These are phyloP conservation scores for Alternaria sp. DNA, from an alignment of 2,329 filamentous ascomycete genomes.

Conservation along the genomic window DNA sequence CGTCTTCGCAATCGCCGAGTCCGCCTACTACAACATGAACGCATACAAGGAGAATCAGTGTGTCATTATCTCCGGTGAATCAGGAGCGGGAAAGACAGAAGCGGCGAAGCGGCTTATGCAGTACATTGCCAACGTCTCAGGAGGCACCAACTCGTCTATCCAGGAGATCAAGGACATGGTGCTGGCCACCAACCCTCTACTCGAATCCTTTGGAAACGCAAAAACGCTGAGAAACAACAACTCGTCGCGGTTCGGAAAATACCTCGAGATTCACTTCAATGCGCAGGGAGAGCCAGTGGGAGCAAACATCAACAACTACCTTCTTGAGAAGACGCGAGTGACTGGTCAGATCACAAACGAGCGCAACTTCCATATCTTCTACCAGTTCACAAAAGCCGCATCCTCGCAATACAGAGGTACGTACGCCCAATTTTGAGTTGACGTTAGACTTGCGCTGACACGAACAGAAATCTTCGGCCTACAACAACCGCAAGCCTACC, in stretches of 20 bases:
- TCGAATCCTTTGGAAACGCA: conserved; percentile 98
- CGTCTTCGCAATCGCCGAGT: conserved; percentile 96
- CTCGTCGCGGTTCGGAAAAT: conserved; percentile 97
- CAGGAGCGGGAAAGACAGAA: conserved; percentile 97
- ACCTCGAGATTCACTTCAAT: conserved; percentile 97
- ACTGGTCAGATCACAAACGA: conserved; percentile 95
- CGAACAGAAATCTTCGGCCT: conserved; percentile 78
- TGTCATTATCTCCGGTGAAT: conserved; percentile 98
- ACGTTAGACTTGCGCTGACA: conserved; percentile 23
- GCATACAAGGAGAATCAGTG: conserved; percentile 99
- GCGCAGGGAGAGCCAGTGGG: conserved; percentile 88
- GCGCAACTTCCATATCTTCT: conserved; percentile 99
- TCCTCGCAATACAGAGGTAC: conserved; percentile 78
- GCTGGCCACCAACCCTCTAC: conserved; percentile 92
- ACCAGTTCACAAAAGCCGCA: conserved; percentile 96
- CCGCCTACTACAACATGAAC: conserved; percentile 99
- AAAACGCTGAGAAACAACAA: conserved; percentile 99
- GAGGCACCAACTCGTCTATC: conserved; percentile 82
- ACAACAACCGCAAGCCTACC: conserved; percentile 89
- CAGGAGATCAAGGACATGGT: conserved; percentile 99
- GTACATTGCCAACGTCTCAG: conserved; percentile 97
- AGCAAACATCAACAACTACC: conserved; percentile 97
- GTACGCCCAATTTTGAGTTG: conserved; percentile 5
- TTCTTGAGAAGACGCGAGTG: conserved; percentile 93
- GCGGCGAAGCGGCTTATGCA: conserved; percentile 99